Conservation (phyloP, 2,329 filamentous ascomycete species). For the Aspergillus flavus region DNA sequence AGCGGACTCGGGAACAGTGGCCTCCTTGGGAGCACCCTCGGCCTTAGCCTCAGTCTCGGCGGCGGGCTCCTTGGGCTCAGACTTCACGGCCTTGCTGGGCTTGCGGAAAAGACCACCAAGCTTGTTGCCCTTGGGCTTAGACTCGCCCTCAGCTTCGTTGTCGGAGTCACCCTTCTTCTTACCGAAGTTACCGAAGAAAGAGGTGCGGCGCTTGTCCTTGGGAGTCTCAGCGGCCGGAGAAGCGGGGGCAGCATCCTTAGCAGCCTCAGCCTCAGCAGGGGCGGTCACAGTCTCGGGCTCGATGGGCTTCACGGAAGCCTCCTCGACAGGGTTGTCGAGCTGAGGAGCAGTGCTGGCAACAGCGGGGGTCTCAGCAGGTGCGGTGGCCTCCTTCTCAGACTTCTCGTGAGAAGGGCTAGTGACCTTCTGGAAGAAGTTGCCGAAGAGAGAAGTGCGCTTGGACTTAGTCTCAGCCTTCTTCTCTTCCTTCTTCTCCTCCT, state of each 20-base stretch:
- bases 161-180: constrained; percentile 55
- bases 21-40: constrained; percentile 31
- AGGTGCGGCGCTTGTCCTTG: constrained; percentile 55
- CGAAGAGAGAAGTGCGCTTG: constrained; percentile 87
- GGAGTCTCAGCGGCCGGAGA: constrained; percentile 35
- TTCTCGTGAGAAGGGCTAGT: constrained; percentile 49
- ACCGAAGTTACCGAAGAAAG: constrained; percentile 57
- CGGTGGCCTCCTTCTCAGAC: constrained; percentile 51
- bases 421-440: constrained; percentile 73
- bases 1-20: constrained; percentile 27
- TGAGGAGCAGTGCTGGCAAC: constrained; percentile 54
- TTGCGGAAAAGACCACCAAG: constrained; percentile 53
- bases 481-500: constrained; percentile 31
- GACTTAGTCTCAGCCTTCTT: constrained; percentile 52
- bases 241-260: constrained; percentile 35
- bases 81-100: constrained; percentile 52
- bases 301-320: constrained; percentile 40
- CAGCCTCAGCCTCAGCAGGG: constrained; percentile 40
- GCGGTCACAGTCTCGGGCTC: constrained; percentile 49
- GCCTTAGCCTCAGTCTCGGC: constrained; percentile 36
- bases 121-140: constrained; percentile 48
- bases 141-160: constrained; percentile 50
- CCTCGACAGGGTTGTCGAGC: constrained; percentile 48
- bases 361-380: constrained; percentile 48
- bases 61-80: constrained; percentile 39